Evolutionary conservation across 2,329 filamentous ascomycete genomes (phyloP).

Genomic region (Penicillium italicum): DNA sequence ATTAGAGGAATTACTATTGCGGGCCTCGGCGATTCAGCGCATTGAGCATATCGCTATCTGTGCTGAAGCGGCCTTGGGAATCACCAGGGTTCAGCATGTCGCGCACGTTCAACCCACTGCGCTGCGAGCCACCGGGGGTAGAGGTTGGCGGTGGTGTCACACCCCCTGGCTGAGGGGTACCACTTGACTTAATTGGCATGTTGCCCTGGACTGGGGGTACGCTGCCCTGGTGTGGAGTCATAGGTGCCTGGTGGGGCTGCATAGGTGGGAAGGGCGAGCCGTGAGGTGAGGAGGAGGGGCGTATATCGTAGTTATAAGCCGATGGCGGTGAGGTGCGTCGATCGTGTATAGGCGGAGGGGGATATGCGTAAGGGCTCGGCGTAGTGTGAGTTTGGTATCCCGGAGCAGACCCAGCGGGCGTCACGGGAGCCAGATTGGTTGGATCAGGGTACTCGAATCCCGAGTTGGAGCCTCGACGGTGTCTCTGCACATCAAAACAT

Average conservation of each 20-base stretch:
- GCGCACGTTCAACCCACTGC: slow-evolving; percentile 47
- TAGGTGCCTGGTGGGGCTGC: slow-evolving; percentile 25
- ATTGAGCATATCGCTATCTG: slow-evolving; percentile 51
- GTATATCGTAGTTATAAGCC: slow-evolving; percentile 41
- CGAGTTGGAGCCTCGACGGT: slow-evolving; percentile 44
- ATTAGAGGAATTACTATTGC: slow-evolving; percentile 24
- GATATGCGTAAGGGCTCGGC: slow-evolving; percentile 37
- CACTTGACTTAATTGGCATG: not conserved
- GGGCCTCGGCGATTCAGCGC: slow-evolving; percentile 43
- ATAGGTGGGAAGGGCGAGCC: slow-evolving; percentile 40
- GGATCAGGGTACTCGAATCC: slow-evolving; percentile 49
- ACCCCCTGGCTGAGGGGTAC: slow-evolving; percentile 22
- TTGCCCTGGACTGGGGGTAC: not conserved
- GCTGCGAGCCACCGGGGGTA: slow-evolving; percentile 30
- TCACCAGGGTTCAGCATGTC: slow-evolving; percentile 48
- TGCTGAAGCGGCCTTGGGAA: slow-evolving; percentile 41
- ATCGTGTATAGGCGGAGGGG: slow-evolving; percentile 35
- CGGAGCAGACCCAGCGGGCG: slow-evolving; percentile 42
- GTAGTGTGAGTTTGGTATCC: slow-evolving; percentile 42
- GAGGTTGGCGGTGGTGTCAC: slow-evolving; percentile 42
- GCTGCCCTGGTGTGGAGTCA: slow-evolving; percentile 24
- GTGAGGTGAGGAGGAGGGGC: slow-evolving; percentile 44
- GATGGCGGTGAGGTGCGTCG: slow-evolving; percentile 46
- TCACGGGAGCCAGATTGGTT: slow-evolving; percentile 47
- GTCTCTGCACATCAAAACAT: slow-evolving; percentile 30